Evolutionary conservation across 2,329 filamentous ascomycete species (phyloP).

Genomic region (Xylariaceae sp.): DNA sequence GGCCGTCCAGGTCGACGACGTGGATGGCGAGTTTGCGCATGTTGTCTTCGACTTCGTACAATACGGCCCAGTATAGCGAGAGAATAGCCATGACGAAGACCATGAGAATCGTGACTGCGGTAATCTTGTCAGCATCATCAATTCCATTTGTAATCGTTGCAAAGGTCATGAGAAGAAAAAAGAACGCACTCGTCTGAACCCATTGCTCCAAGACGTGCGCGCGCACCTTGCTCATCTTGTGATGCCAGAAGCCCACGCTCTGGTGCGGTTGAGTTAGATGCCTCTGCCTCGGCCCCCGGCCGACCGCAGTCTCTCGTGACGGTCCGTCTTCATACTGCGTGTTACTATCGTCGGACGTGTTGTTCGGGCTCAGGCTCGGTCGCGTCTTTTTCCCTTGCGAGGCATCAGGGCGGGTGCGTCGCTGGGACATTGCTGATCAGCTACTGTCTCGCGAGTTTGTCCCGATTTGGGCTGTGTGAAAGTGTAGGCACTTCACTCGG

Average conservation of each 20-base stretch:
- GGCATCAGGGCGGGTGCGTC: background rate
- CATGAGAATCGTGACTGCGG: constrained; percentile 46
- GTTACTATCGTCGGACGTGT: constrained; percentile 1
- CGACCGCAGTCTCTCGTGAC: constrained; percentile 3
- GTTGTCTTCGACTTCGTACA: constrained; percentile 47
- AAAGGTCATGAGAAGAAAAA: background rate
- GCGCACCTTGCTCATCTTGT: constrained; percentile 15
- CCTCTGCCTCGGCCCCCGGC: background rate
- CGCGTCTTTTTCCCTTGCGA: no score
- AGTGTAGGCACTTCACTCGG: no score
- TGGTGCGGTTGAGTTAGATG: constrained; percentile 9
- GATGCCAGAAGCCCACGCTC: constrained; percentile 23
- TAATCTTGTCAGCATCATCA: background rate
- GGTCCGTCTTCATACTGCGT: constrained; percentile 6
- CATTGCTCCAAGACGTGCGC: constrained; percentile 15
- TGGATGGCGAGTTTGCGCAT: constrained; percentile 46
- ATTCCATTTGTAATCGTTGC: no score
- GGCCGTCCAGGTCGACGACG: constrained; percentile 61
- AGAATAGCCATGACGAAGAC: constrained; percentile 52
- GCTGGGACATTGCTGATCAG: background rate
- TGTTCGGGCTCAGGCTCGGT: background rate
- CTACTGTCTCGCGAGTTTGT: no score
- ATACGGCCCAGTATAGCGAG: constrained; percentile 58
- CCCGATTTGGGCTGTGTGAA: no score
- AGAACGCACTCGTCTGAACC: constrained; percentile 16